These are phyloP conservation scores for Afroboletus lepidellus DNA, from an alignment of 1,284 basidiomycete species.

Conservation along the genomic window DNA sequence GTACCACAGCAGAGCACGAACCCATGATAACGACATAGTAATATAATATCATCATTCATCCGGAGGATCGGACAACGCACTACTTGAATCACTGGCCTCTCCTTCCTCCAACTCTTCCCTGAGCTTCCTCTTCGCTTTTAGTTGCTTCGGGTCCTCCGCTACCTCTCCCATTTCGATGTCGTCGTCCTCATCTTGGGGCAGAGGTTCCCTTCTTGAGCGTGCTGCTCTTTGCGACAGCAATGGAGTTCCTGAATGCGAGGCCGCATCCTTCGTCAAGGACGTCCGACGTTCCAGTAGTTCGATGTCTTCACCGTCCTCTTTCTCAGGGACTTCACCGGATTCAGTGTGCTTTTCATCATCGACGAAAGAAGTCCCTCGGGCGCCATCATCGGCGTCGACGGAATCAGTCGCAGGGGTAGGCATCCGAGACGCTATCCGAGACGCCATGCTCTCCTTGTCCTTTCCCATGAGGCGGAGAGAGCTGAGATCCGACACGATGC, in stretches of 20 bases:
- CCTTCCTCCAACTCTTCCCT: conserved; percentile 80
- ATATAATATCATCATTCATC: conserved; percentile 27
- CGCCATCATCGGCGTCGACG: conserved; percentile 26
- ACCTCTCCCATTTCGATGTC: conserved; percentile 88
- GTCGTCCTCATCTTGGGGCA: conserved; percentile 38
- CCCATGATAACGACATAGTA: conserved; percentile 9
- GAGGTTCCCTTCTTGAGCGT: conserved; percentile 21
- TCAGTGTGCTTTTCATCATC: conserved; percentile 43
- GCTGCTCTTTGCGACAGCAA: conserved; percentile 30
- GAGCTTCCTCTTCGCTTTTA: conserved; percentile 48
- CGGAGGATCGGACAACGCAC: conserved; percentile 70
- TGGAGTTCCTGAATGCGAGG: conserved; percentile 33
- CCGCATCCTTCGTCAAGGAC: conserved; percentile 35
- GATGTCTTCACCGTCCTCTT: conserved; percentile 37
- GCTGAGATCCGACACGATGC: conserved; percentile 59
- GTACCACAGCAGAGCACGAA: conserved; percentile 37
- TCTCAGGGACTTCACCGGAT: conserved; percentile 37
- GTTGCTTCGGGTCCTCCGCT: conserved; percentile 59
- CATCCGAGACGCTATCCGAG: conserved; percentile 41
- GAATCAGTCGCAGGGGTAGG: conserved; percentile 51
- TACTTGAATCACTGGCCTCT: conserved; percentile 76
- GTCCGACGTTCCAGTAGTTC: conserved; percentile 37
- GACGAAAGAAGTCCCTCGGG: conserved; percentile 21
- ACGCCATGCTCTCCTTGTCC: conserved; percentile 47
- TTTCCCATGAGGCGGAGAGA: conserved; percentile 66